Evolutionary conservation across 2,329 filamentous ascomycete species (phyloP).

Genomic region (Cladosporium sphaerospermum): DNA sequence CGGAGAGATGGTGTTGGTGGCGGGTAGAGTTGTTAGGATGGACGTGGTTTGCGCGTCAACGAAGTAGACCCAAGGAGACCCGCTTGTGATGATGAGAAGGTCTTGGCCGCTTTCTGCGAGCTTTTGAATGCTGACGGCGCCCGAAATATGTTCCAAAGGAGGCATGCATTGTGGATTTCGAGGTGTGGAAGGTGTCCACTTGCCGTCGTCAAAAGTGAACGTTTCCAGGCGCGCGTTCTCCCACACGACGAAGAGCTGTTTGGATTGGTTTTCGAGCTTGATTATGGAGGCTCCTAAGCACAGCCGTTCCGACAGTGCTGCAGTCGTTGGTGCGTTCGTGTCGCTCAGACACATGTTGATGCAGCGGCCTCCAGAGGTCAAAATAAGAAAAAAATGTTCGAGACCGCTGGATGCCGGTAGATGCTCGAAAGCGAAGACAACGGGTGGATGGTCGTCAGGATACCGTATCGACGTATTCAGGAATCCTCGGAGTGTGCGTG

Average conservation of each 20-base stretch:
- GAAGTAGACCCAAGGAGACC: background rate
- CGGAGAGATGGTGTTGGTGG: background rate
- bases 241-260: conserved; percentile 18
- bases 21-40: background rate
- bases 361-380: conserved; percentile 61
- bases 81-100: conserved; percentile 18
- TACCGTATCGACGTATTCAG: conserved; percentile 50
- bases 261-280: conserved; percentile 14
- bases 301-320: conserved; percentile 18
- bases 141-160: conserved; percentile 13
- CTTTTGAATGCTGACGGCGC: conserved; percentile 17
- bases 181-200: conserved; percentile 15
- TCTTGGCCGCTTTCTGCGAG: conserved; percentile 21
- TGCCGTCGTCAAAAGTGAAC: conserved; percentile 13
- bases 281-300: conserved; percentile 22
- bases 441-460: conserved; percentile 52
- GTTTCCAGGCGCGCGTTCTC: conserved; percentile 20
- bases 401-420: conserved; percentile 26
- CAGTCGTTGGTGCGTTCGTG: background rate
- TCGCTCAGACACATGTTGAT: background rate
- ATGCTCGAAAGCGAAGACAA: conserved; percentile 58
- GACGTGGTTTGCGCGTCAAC: background rate
- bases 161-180: conserved; percentile 12
- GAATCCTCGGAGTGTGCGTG: conserved; percentile 52
- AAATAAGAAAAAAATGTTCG: conserved; percentile 47